These are phyloP conservation scores for Lolium perenne DNA, from an alignment of 176 grass and related monocot genomes.

Conservation along the genomic window DNA sequence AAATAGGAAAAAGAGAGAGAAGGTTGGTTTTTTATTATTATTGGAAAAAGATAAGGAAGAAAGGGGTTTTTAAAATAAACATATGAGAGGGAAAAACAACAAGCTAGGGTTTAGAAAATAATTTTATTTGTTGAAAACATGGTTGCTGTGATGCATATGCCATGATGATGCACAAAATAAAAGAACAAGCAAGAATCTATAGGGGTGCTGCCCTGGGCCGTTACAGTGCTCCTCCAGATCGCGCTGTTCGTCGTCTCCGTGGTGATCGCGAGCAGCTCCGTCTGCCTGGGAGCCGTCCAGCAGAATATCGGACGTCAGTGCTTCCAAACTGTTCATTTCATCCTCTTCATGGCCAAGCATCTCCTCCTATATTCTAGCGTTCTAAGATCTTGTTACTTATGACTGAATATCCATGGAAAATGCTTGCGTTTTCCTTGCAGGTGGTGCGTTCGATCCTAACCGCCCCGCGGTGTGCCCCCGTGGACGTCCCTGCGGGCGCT, in stretches of 20 bases:
- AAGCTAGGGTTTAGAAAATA: no score
- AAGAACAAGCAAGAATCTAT: no score
- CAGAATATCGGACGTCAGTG: neutral
- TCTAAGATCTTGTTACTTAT: neutral
- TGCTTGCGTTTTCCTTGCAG: neutral
- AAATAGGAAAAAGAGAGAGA: no score
- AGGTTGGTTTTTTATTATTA: no score
- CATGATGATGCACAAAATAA: no score
- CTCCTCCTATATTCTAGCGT: neutral
- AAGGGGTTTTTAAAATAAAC: no score
- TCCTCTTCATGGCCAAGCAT: neutral
- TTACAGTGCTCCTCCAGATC: conserved; percentile 42
- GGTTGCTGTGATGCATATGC: no score
- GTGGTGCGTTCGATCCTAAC: neutral
- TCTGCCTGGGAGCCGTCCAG: neutral
- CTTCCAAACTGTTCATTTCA: neutral
- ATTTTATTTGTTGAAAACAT: no score
- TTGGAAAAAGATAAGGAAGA: no score
- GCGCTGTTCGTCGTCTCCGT: neutral
- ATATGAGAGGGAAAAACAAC: no score
- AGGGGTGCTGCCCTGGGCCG: no score
- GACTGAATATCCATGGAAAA: neutral
- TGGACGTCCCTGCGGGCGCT: neutral
- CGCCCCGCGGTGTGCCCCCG: neutral
- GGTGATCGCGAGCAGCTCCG: conserved; percentile 5